Evolutionary conservation across 2,329 filamentous ascomycete species (phyloP), one percentile per base, ranked within the genome.

Genomic region (Monilinia laxa): DNA sequence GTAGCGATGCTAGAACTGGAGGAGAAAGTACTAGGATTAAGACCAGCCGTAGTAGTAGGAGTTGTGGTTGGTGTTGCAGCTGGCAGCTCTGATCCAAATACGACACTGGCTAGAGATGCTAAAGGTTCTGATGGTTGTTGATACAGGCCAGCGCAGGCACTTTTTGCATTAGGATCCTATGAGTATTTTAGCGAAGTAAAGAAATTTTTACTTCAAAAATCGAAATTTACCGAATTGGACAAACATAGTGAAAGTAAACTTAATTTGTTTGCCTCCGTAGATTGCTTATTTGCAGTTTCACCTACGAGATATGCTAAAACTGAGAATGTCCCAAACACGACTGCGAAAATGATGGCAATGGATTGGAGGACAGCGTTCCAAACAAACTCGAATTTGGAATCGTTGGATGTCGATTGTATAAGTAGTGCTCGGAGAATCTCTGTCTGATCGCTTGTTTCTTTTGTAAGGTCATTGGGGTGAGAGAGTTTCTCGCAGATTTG

Each of bases 271-370:
- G 38, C 35, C 14, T 12, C 38, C 9, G 4, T 57, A 10, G 55
- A 28, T 57, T 57, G n/a, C 16, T 20, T 20, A 18, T 42, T 57
- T 42, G 55, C 38, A 38, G 55, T 28, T 57, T 57, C 38, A 4
- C 38, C 55, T 23, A 57, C 23, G 16, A 42, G 38, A 57, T 57
- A 57, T 31, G 40, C 56, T 7, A n/a, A 25, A n/a, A 59, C 25
- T 35, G 18, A 47, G 20, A 47, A n/a, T 2, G 25, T 35, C 4
- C 25, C 40, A 31, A 59, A 49, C 10, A 35, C 25, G 3, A 49
- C 56, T n/a, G 40, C 20, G 18, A 47, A 58, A 20, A 31, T 31
- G 14, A 47, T 35, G 42, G 40, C 10, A 7, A 59, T 59, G 56
- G 18, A 47, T 31, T 35, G 18, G 18, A 20, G 53, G 31, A 38